Percentiles rank a stretch among this genome's conserved stretches.
These are phyloP conservation scores for Ustilago sp. DNA, from an alignment of 1,284 basidiomycete genomes.

Conservation along the genomic window DNA sequence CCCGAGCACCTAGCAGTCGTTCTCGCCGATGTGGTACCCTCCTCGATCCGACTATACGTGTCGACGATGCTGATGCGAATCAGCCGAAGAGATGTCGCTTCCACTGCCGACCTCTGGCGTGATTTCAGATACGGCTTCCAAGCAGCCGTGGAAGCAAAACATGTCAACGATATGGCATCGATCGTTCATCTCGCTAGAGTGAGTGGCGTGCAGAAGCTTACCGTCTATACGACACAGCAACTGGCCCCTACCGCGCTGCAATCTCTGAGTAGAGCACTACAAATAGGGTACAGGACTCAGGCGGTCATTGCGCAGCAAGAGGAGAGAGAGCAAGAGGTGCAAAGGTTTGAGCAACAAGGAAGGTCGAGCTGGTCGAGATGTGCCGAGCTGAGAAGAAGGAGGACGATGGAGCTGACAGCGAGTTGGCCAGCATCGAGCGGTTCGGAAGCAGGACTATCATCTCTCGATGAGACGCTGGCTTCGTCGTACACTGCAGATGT, in stretches of 20 bases:
- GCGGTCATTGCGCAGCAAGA: conserved; percentile 8
- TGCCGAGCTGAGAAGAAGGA: conserved; percentile 22
- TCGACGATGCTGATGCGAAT: conserved; percentile 15
- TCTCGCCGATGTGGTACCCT: conserved; percentile 29
- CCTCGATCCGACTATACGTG: conserved; percentile 29
- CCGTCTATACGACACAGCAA: conserved; percentile 16
- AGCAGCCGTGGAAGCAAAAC: conserved; percentile 24
- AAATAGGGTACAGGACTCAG: conserved; percentile 21
- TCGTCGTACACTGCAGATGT: conserved; percentile 42
- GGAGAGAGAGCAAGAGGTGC: background rate
- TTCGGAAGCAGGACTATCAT: conserved; percentile 33
- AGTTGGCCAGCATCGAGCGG: conserved; percentile 34
- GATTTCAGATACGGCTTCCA: conserved; percentile 13
- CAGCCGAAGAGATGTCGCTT: background rate
- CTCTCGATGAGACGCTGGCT: conserved; percentile 40
- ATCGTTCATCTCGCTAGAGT: conserved; percentile 33
- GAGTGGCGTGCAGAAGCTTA: conserved; percentile 32
- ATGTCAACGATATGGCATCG: conserved; percentile 22
- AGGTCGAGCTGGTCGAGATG: conserved; percentile 10
- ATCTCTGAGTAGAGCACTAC: conserved; percentile 5
- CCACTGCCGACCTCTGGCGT: conserved; percentile 5
- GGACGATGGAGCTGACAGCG: background rate
- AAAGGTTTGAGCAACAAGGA: background rate
- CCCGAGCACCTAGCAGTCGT: conserved; percentile 36
- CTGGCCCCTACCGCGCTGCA: conserved; percentile 4